These are phyloP conservation scores for Verticillium nonalfalfae DNA, from an alignment of 2,329 filamentous ascomycete species.

Conservation along the genomic window DNA sequence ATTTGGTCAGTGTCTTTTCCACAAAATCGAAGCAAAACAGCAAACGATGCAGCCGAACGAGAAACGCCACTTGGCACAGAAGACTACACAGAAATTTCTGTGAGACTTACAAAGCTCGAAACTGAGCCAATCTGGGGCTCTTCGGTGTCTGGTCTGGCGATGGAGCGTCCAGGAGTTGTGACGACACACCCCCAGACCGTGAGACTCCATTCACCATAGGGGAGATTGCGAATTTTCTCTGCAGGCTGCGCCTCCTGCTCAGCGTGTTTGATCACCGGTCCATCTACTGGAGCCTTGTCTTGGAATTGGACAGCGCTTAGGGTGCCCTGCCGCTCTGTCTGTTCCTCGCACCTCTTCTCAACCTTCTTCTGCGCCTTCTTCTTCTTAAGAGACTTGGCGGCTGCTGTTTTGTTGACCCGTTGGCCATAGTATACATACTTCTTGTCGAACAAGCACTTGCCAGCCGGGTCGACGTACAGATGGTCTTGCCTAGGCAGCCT, in stretches of 20 bases:
- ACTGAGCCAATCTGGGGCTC: background rate
- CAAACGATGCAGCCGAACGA: background rate
- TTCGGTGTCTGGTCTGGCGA: background rate
- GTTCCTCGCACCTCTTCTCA: background rate
- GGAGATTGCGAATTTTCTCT: background rate
- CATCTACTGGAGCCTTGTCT: background rate
- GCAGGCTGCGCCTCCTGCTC: background rate
- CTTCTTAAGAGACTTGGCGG: background rate
- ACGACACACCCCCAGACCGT: background rate
- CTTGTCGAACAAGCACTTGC: background rate
- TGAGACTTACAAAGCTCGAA: background rate
- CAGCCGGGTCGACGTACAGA: background rate
- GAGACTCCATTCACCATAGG: background rate
- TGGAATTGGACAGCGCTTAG: background rate
- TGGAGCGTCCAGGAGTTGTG: background rate
- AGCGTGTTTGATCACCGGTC: background rate
- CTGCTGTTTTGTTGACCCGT: background rate
- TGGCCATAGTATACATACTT: background rate
- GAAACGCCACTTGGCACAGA: conserved; percentile 5
- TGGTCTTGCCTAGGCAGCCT: background rate
- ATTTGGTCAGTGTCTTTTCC: background rate
- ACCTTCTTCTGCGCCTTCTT: background rate
- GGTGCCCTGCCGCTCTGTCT: background rate
- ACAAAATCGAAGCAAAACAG: background rate
- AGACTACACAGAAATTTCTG: background rate